Percentiles rank a stretch among this genome's conserved stretches.
Evolutionary conservation across 306 rosid genomes (phyloP).

Genomic region (Fragaria nilgerrensis): DNA sequence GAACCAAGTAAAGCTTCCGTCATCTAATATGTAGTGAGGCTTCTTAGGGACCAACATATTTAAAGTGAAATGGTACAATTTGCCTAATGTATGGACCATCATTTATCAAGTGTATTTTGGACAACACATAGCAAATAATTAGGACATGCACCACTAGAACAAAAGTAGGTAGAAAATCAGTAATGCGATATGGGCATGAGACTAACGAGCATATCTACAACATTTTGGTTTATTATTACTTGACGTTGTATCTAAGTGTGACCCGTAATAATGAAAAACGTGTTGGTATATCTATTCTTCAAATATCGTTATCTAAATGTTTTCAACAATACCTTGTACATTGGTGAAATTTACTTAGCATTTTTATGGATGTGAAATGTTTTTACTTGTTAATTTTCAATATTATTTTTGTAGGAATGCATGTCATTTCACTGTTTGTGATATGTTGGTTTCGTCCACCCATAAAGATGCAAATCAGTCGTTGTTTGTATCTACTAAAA

Average conservation of each 20-base stretch:
- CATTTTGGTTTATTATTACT: neutral
- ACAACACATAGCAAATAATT: neutral
- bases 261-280: neutral
- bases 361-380: no score
- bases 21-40: neutral
- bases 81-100: neutral
- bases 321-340: neutral
- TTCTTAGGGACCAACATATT: neutral
- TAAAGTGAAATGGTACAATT: neutral
- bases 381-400: no score
- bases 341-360: no score
- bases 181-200: neutral
- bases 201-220: no score
- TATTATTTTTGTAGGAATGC: no score
- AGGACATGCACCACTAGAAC: neutral
- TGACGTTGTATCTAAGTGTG: neutral
- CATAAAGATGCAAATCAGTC: no score
- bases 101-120: neutral
- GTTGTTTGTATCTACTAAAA: no score
- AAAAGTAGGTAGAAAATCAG: neutral
- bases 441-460: no score
- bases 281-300: neutral
- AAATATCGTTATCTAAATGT: neutral
- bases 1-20: neutral
- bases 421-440: accelerated